Base-by-base conservation (phyloP, 805 yeast genomes). In the Candida piceae region DNA sequence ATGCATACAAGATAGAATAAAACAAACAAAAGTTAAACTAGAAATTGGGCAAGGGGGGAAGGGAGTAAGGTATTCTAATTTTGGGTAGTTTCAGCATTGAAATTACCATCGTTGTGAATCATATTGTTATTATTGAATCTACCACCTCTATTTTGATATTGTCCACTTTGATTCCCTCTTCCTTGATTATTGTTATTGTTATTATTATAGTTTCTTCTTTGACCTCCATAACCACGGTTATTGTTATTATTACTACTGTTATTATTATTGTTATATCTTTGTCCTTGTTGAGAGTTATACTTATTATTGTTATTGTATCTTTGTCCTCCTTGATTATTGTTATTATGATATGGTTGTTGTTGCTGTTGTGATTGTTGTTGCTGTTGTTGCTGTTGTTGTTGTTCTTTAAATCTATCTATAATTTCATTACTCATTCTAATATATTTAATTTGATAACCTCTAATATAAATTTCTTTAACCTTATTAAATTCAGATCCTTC, bases 371-470 rank as follows among this genome's bases (percentile, higher is more conserved):
- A 38, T 41, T 40, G 31, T 50, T 56, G 52, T 48, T 58, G 46
- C 54, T 60, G 52, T 53, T 58, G 38, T 58, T 70, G 54, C 65
- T 69, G 54, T 64, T 63, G 43, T 64, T 67, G 56, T 48, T 76
- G 83, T 48, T 79, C 84, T 55, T 80, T 82, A 44, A 84, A 84
- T 45, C 78, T 75, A 48, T 80, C 88, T 68, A 84, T 84, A 29
- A 82, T 67, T 51, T 78, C 83, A 49, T 84, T 85, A 20, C 85
- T 86, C 57, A 84, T 68, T 61, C 86, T 77, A 45, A 84, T 69
- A 50, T 77, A 78, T 56, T 84, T 84, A 62, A 87, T 83, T 51
- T 84, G 90, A 45, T 74, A 81, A 30, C 97, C 97, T 57, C 89
- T 79, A 27, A 89, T 75, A 56, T 88, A 89, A 39, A 82, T 72